phyloP scores from a whole-genome alignment of 1,284 basidiomycete genomes.

The Ceratobasidium sp. region DNA sequence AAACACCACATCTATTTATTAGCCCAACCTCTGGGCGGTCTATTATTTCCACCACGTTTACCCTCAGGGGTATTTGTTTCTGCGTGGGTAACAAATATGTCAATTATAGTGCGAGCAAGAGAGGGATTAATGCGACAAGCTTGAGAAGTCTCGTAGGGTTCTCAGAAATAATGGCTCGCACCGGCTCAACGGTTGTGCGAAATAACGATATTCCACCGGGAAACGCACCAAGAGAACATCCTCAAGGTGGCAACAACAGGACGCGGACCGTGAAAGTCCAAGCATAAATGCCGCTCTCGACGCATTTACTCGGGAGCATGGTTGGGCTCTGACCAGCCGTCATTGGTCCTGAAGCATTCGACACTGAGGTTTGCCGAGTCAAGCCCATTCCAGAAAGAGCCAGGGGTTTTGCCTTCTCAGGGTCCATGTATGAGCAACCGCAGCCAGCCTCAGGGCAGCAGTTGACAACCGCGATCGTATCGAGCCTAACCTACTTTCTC shows the following conservation, averaged over 20 bases:
- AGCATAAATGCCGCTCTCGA: no score
- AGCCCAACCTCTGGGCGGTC: background rate
- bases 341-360: slow-evolving; percentile 41
- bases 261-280: no score
- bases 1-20: background rate
- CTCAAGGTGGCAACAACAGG: background rate
- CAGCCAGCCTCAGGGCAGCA: slow-evolving; percentile 24
- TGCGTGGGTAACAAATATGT: slow-evolving; percentile 14
- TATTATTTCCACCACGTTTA: slow-evolving; percentile 11
- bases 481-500: slow-evolving; percentile 37
- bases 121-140: slow-evolving; percentile 34
- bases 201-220: slow-evolving; percentile 46
- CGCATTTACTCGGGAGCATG: no score
- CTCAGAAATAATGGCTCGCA: slow-evolving; percentile 42
- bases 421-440: background rate
- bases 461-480: slow-evolving; percentile 41
- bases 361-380: slow-evolving; percentile 23
- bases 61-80: slow-evolving; percentile 14
- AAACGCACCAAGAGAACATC: slow-evolving; percentile 19
- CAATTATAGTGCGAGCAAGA: slow-evolving; percentile 1
- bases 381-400: slow-evolving; percentile 21
- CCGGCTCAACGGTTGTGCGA: no score
- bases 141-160: slow-evolving; percentile 39
- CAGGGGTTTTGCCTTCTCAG: slow-evolving; percentile 41
- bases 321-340: slow-evolving; percentile 30